These are phyloP conservation scores for Musa troglodytarum DNA, from an alignment of 176 grass and related monocot genomes.

Conservation along the genomic window DNA sequence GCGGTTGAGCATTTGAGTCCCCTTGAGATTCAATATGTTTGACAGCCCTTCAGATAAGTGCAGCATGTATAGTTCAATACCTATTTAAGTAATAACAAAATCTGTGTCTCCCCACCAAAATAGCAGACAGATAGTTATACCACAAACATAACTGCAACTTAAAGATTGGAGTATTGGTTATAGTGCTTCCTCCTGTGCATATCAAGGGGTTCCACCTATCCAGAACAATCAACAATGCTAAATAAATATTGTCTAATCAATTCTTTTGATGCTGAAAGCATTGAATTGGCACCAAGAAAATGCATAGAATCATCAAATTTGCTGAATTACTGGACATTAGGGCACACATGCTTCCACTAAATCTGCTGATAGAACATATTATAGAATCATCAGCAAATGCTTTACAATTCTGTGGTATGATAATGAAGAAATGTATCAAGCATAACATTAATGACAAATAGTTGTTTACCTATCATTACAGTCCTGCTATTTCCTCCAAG, in stretches of 20 bases:
- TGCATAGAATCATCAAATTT: not conserved
- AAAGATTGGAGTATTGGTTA: no score
- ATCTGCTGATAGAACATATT: not conserved
- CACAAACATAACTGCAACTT: no score
- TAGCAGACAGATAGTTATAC: no score
- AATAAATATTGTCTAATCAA: not conserved
- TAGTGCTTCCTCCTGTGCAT: no score
- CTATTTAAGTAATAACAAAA: no score
- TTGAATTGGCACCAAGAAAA: not conserved
- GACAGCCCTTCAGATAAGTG: no score
- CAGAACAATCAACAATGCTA: not conserved
- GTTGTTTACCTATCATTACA: conserved; percentile 93
- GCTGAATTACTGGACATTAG: not conserved
- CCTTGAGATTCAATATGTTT: no score
- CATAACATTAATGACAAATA: not conserved
- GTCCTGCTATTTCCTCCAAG: conserved; percentile 99
- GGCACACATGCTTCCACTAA: not conserved
- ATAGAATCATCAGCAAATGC: not conserved
- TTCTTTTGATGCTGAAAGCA: not conserved
- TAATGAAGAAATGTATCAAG: not conserved
- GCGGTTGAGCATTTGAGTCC: no score
- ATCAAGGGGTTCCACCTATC: not conserved
- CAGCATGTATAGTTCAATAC: no score
- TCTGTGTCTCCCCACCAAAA: no score
- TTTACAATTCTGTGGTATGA: not conserved